Evolutionary conservation across 371 early-diverging fungal species (phyloP).

Genomic region (Mucor mucedo): DNA sequence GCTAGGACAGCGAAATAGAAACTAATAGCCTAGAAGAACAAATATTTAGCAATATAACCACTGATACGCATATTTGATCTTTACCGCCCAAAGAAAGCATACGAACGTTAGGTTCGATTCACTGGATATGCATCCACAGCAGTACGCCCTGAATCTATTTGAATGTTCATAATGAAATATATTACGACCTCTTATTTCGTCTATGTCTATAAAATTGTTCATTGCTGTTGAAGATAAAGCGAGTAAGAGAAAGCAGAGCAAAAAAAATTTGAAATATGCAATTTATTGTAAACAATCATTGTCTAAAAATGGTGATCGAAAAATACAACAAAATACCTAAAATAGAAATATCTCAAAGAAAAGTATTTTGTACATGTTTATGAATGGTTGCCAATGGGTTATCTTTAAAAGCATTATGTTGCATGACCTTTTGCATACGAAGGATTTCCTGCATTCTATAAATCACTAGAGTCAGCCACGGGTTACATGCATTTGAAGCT

Average conservation of each 20-base stretch:
- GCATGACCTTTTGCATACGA: constrained; percentile 73
- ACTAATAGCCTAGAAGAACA: constrained; percentile 26
- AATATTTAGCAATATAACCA: not conserved
- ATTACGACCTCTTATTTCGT: constrained; percentile 7
- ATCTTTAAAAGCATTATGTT: constrained; percentile 70
- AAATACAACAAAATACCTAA: constrained; percentile 18
- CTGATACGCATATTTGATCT: not conserved
- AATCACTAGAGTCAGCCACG: not conserved
- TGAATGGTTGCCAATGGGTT: constrained; percentile 72
- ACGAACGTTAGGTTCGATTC: constrained; percentile 22
- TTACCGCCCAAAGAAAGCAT: constrained; percentile 43
- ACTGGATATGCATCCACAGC: constrained; percentile 37
- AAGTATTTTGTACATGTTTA: constrained; percentile 74
- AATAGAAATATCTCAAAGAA: constrained; percentile 26
- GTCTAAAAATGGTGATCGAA: constrained; percentile 20
- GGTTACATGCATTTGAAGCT: not conserved
- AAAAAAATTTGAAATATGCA: constrained; percentile 6
- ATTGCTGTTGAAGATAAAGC: not conserved
- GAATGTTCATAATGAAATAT: constrained; percentile 11
- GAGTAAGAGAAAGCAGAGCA: not conserved
- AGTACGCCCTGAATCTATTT: constrained; percentile 20
- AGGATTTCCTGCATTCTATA: constrained; percentile 67
- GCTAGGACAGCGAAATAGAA: constrained; percentile 41
- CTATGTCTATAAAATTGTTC: not conserved
- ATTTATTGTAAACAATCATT: constrained; percentile 11